Base-by-base conservation (phyloP, 1,284 basidiomycete genomes). In the Mycena sp. region DNA sequence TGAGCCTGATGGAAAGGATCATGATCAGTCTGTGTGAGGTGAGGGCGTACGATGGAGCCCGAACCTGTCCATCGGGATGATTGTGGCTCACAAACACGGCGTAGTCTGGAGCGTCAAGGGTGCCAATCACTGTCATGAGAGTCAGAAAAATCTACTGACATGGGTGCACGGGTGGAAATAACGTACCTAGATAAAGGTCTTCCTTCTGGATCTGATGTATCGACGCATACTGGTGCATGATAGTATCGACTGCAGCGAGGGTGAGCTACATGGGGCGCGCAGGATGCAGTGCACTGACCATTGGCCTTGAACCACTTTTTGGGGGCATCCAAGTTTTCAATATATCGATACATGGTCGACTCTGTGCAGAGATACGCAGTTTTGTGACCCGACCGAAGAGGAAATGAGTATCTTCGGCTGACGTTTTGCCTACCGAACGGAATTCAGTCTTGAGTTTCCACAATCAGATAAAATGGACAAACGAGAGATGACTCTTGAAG, bases 271-370 rank as follows among this genome's bases (percentile, higher is more conserved):
- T n/a, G n/a, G n/a, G n/a, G n/a, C n/a, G n/a, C n/a, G n/a, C n/a
- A n/a, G n/a, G n/a, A n/a, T n/a, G n/a, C n/a, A n/a, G n/a, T n/a
- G n/a, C n/a, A n/a, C n/a, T n/a, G n/a, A n/a, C n/a, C 81, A 68
- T 90, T 87, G 3, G 81, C 81, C 62, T 81, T 81, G 70, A 92
- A 88, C 87, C 90, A 92, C 61, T 76, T 80, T 69, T 83, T 85
- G 1, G 88, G 84, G 17, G 83, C 81, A 29, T 81, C 78, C 14
- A 86, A 70, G 48, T 82, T 81, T 50, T 86, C 83, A 48, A 91
- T 77, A 69, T 87, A 90, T 30, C 80, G 80, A 71, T 90, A 90
- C 56, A 84, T 77, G 10, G 86, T 86, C 57, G 83, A 78, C 71
- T 92, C 90, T 0, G 85, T 81, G 66, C 84, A 85, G 30, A 92